Conservation (phyloP, 495 filamentous ascomycete genomes). For the Talaromyces wortmannii region DNA sequence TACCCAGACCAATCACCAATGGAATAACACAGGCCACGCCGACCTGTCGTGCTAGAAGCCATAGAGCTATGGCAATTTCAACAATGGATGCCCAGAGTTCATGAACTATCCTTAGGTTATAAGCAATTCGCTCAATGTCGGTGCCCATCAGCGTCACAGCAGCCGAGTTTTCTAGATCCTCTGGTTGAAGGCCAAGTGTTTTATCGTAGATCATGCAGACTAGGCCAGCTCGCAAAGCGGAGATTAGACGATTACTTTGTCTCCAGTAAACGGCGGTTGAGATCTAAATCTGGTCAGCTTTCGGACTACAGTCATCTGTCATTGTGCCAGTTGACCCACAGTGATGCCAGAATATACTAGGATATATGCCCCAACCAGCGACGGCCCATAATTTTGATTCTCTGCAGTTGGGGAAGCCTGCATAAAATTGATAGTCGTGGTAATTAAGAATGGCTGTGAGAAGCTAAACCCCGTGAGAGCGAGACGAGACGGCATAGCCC, state of each 20-base stretch:
- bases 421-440: slow-evolving; percentile 41
- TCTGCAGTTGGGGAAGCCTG: slow-evolving; percentile 24
- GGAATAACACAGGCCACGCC: slow-evolving; percentile 39
- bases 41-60: slow-evolving; percentile 43
- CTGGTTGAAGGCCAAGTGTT: slow-evolving; percentile 32
- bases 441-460: slow-evolving; percentile 58
- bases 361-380: slow-evolving; percentile 44
- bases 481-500: slow-evolving; percentile 43
- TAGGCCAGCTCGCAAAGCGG: slow-evolving; percentile 52
- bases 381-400: slow-evolving; percentile 38
- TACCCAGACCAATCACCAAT: slow-evolving; percentile 28
- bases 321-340: slow-evolving; percentile 31
- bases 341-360: slow-evolving; percentile 45
- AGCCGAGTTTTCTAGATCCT: slow-evolving; percentile 39
- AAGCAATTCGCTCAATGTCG: slow-evolving; percentile 41
- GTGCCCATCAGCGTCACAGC: slow-evolving; percentile 51
- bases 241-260: slow-evolving; percentile 46
- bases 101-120: slow-evolving; percentile 29
- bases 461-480: slow-evolving; percentile 53
- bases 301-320: slow-evolving; percentile 24
- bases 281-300: slow-evolving; percentile 11
- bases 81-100: slow-evolving; percentile 48
- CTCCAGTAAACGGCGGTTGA: slow-evolving; percentile 41
- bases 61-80: slow-evolving; percentile 46
- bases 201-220: slow-evolving; percentile 49